Base-by-base conservation (phyloP, 2,329 filamentous ascomycete species). In the Trematosphaeria pertusa region DNA sequence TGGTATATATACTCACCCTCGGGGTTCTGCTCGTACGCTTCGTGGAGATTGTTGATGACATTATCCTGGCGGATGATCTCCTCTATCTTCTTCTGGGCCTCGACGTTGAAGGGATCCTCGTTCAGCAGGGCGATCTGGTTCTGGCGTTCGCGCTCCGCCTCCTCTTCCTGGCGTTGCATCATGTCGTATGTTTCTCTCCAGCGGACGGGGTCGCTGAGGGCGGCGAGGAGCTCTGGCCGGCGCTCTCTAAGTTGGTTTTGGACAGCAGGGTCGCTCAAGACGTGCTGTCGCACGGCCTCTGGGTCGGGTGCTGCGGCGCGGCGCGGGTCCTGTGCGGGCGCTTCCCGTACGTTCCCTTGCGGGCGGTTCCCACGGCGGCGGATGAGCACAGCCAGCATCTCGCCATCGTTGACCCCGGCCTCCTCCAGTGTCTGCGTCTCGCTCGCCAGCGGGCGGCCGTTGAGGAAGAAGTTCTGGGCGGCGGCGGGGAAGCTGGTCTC, bases 11-110 rank as follows among this genome's bases (percentile, higher is more conserved):
- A 74, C 81, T 62, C 75, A 95, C 93, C 93, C 83, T 97, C 94
- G 0, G 94, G 94, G 65, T 95, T 96, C 74, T 97, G 87, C 74
- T 97, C 93, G 82, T 97, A 93, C 32, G 94, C 94, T 74, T 92
- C 94, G 67, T 97, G 91, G 50, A 97, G 74, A 66, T 99, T 99
- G 75, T 97, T 91, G 73, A 93, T 91, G 35, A 99, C 93, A 12
- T 87, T 82, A 74, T 97, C 89, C 73, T 97, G 89, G 44, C 94
- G 87, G 67, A 99, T 99, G 74, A 97, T 95, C 75, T 99, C 94
- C 68, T 94, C 93, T 53, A 99, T 99, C 75, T 87, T 90, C 36
- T 82, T 82, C 74, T 99, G 94, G 7, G 92, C 90, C 56, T 97
- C 92, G 19, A 91, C 77, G 67, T 99, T 93, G 75, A 97, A 97